A percentile compares a stretch with the other conserved stretches of the same genome.
phyloP scores from a whole-genome alignment of 257 asterid genomes.

The Solanum lycopersicoides region DNA sequence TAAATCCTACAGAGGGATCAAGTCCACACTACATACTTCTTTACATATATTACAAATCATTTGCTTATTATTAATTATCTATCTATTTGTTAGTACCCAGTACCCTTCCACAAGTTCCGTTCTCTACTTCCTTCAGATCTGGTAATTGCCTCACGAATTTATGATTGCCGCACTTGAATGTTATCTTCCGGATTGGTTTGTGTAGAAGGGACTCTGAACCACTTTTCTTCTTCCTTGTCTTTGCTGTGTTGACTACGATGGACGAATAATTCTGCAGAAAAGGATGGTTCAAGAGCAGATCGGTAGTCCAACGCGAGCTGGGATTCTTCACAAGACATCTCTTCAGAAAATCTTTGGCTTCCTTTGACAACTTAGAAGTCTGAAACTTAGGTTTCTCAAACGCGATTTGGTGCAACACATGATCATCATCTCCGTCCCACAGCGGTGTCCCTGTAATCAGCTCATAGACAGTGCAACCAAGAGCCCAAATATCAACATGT shows the following conservation, averaged over 20 bases:
- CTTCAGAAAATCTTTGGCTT: neutral
- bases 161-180: neutral
- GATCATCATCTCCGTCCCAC: too few relatives aligned
- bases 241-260: neutral
- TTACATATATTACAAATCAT: neutral
- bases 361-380: neutral
- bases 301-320: neutral
- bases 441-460: too few relatives aligned
- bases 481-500: too few relatives aligned
- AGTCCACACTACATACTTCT: neutral
- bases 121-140: neutral
- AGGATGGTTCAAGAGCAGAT: neutral
- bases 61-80: too few relatives aligned
- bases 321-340: neutral
- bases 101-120: neutral
- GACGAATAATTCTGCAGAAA: neutral
- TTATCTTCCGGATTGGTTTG: neutral
- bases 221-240: neutral
- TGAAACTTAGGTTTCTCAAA: neutral
- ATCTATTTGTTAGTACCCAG: too few relatives aligned
- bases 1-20: neutral
- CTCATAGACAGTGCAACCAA: too few relatives aligned
- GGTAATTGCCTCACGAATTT: neutral
- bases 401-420: neutral
- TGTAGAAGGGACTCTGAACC: neutral